Conservation (phyloP, 768 basidiomycete species). For the Lactarius evosmus region DNA sequence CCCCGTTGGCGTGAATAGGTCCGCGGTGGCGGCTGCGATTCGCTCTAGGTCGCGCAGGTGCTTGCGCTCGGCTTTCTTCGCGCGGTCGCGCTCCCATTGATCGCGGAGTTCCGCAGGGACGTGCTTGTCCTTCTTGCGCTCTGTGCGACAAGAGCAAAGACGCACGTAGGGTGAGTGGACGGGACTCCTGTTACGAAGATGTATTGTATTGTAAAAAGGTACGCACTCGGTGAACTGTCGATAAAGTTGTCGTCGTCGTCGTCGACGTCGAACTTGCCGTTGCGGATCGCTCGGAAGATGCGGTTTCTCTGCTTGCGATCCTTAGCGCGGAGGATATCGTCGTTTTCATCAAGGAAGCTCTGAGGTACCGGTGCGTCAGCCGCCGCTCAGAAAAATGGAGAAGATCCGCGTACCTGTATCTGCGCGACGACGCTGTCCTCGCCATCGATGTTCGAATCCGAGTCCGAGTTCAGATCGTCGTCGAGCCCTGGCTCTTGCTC, state of each 20-base stretch:
- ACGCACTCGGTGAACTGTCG: constrained; percentile 51
- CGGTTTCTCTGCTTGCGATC: constrained; percentile 52
- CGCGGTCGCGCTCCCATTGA: constrained; percentile 80
- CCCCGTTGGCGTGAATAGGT: constrained; percentile 59
- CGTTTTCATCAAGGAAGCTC: constrained; percentile 51
- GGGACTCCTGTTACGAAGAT: neutral
- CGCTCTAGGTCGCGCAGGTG: constrained; percentile 55
- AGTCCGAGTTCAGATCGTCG: neutral
- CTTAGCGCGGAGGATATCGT: constrained; percentile 43
- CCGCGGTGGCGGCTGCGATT: constrained; percentile 53
- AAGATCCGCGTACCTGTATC: constrained; percentile 24
- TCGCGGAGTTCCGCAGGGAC: constrained; percentile 56
- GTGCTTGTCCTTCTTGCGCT: constrained; percentile 47
- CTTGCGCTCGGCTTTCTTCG: constrained; percentile 78
- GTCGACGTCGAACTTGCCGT: constrained; percentile 47
- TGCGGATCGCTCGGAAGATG: constrained; percentile 55
- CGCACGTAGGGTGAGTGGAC: neutral
- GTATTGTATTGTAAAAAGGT: too few relatives aligned
- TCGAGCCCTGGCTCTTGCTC: neutral
- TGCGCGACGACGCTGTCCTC: constrained; percentile 37
- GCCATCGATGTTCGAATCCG: constrained; percentile 24
- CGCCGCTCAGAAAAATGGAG: constrained; percentile 13
- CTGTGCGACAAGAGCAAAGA: constrained; percentile 29
- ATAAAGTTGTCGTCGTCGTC: constrained; percentile 32
- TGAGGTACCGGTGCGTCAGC: constrained; percentile 4